Base-by-base conservation (phyloP, 768 basidiomycete species). In the Candolleomyces eurysporus region DNA sequence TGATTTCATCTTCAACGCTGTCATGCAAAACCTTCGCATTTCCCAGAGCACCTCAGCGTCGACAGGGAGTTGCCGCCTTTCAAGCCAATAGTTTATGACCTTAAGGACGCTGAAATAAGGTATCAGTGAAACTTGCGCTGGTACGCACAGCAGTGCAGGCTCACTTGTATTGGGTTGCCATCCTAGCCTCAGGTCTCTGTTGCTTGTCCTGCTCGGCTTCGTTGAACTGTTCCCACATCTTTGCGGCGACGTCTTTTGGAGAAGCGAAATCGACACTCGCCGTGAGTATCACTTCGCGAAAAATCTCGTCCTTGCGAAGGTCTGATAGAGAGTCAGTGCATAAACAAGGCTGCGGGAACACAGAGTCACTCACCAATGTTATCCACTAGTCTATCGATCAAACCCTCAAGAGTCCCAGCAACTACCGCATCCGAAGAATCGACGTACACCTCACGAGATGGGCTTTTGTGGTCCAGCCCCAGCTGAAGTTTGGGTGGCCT, bases 181-280 rank as follows among this genome's bases (percentile, higher is more conserved):
- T 69, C 22, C 72, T 70, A 36, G 71, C 65, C 62, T 71, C 71
- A 16, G 70, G 67, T 40, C 69, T 62, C 14, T 57, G 60, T 9
- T 50, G 60, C 36, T n/a, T 60, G 39, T 63, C 67, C 52, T 14
- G 21, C 59, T 74, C 73, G 32, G 71, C 71, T 19, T 78, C 73
- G 36, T 75, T 64, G 64, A 79, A 82, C 13, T 73, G 78, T 40
- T 71, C 73, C 50, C 71, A 63, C n/a, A 83, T 61, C 19, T 75
- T 66, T 5, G 59, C 62, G 61, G 81, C 78, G 14, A 83, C 63
- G 31, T 73, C 75, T 52, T 78, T 75, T 3, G 77, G 68, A 5
- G 77, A 76, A 1, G 77, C 75, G 62, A 81, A 83, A 45, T 79
- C 77, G 19, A 70, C 66, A 66, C 72, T 82, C 10, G 75, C 77